These are phyloP conservation scores for Trichoderma gamsii DNA, from an alignment of 495 filamentous ascomycete species.

Conservation along the genomic window DNA sequence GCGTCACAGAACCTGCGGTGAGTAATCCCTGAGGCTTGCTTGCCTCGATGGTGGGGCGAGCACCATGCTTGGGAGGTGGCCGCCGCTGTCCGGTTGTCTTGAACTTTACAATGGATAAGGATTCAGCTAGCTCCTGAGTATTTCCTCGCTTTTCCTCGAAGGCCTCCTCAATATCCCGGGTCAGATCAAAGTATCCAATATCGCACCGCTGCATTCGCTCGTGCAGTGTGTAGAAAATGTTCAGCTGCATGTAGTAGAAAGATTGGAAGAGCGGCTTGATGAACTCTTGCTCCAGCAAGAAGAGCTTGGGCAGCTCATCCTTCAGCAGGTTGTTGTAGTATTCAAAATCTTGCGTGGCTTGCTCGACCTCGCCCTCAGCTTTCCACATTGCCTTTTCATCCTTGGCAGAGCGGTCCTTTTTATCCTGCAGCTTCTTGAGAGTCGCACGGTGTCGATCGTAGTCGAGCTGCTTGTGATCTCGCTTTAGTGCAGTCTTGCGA, in stretches of 20 bases:
- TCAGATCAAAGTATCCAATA: slow-evolving; percentile 95
- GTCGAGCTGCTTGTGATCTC: slow-evolving; percentile 96
- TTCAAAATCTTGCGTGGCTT: slow-evolving; percentile 90
- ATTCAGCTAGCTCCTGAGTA: slow-evolving; percentile 75
- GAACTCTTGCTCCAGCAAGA: slow-evolving; percentile 89
- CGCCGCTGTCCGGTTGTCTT: slow-evolving; percentile 67
- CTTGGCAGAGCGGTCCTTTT: slow-evolving; percentile 93
- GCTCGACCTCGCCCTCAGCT: slow-evolving; percentile 85
- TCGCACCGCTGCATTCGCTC: slow-evolving; percentile 95
- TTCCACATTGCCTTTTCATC: slow-evolving; percentile 97
- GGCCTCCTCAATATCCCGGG: slow-evolving; percentile 80
- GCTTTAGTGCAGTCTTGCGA: slow-evolving; percentile 80
- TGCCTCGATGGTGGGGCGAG: slow-evolving; percentile 37
- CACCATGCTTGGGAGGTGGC: slow-evolving; percentile 45
- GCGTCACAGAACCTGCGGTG: slow-evolving; percentile 19
- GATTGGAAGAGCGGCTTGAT: slow-evolving; percentile 97
- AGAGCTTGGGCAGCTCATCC: slow-evolving; percentile 89
- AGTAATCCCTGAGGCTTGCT: slow-evolving; percentile 31
- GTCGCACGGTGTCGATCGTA: slow-evolving; percentile 79
- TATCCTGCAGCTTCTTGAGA: slow-evolving; percentile 91
- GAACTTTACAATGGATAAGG: slow-evolving; percentile 76
- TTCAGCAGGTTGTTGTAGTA: slow-evolving; percentile 96
- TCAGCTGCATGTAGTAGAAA: slow-evolving; percentile 99
- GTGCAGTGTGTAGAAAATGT: slow-evolving; percentile 98
- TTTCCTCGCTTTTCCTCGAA: slow-evolving; percentile 84